Percentiles rank a stretch among this genome's conserved stretches.
These are phyloP conservation scores for Lecanicillium sp. DNA, from an alignment of 2,329 filamentous ascomycete species.

Conservation along the genomic window DNA sequence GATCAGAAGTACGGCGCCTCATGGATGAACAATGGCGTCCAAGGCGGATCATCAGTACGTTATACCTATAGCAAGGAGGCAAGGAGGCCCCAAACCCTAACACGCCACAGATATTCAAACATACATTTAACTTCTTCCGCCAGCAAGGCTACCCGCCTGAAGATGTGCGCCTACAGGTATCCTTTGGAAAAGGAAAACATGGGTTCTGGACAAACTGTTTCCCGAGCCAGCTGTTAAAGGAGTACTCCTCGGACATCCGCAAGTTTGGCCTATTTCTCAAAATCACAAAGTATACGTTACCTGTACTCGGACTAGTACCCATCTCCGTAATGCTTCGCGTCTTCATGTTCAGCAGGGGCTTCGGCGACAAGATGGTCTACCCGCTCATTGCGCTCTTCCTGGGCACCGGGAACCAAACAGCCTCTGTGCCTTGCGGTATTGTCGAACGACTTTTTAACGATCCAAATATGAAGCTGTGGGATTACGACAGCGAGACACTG, in stretches of 20 bases:
- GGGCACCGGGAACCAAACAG: constrained; percentile 67
- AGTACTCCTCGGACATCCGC: constrained; percentile 47
- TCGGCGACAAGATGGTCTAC: constrained; percentile 62
- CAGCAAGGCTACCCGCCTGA: constrained; percentile 48
- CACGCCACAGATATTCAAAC: constrained; percentile 50
- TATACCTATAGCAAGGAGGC: neutral
- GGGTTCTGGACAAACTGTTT: constrained; percentile 61
- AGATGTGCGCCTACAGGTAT: constrained; percentile 53
- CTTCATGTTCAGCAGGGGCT: constrained; percentile 62
- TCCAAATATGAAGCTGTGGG: constrained; percentile 52
- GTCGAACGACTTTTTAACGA: constrained; percentile 53
- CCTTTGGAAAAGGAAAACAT: constrained; percentile 51
- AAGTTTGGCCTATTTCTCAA: constrained; percentile 49
- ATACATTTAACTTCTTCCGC: constrained; percentile 58
- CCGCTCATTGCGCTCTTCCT: constrained; percentile 68
- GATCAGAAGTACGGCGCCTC: constrained; percentile 47
- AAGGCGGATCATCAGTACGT: constrained; percentile 42
- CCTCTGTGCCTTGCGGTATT: constrained; percentile 62
- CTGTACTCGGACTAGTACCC: constrained; percentile 51
- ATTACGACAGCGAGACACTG: constrained; percentile 47
- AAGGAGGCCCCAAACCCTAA: no score
- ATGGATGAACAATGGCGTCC: constrained; percentile 58
- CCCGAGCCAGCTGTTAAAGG: constrained; percentile 48
- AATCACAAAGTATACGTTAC: constrained; percentile 51
- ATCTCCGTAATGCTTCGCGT: constrained; percentile 59